Evolutionary conservation across 352 stramenopile genomes (phyloP).

Genomic region (Phytophthora palmivora): DNA sequence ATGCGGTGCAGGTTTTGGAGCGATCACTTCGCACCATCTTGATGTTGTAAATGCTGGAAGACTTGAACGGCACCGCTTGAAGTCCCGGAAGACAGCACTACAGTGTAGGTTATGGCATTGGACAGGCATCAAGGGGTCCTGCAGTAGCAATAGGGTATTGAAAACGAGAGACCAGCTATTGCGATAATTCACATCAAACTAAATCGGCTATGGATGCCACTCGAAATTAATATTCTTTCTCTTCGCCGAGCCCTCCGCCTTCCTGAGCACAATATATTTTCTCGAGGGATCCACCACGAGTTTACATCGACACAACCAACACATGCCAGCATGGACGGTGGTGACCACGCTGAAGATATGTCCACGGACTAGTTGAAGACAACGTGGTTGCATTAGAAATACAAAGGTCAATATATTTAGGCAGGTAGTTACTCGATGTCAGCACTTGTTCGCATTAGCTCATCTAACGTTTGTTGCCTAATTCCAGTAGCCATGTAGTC

Average conservation of each 20-base stretch:
- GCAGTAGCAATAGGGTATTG: too few species aligned
- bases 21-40: too few species aligned
- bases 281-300: constrained; percentile 1
- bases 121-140: too few species aligned
- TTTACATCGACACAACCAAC: constrained; percentile 8
- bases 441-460: constrained; percentile 1
- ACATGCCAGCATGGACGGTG: neutral
- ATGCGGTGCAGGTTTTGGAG: too few species aligned
- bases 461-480: constrained; percentile 7
- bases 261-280: constrained; percentile 15
- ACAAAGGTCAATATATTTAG: neutral
- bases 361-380: neutral
- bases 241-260: constrained; percentile 4
- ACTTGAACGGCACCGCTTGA: too few species aligned
- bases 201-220: constrained; percentile 14
- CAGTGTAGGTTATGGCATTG: too few species aligned
- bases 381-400: neutral
- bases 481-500: constrained; percentile 12
- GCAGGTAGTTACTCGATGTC: constrained; percentile 1
- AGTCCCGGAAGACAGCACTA: too few species aligned
- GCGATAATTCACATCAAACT: too few species aligned
- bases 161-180: too few species aligned
- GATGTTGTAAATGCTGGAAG: too few species aligned
- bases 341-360: neutral
- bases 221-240: constrained; percentile 4